Evolutionary conservation across 306 rosid species (phyloP), one percentile per base, ranked within the genome.

Genomic region (Calophaca sinica): DNA sequence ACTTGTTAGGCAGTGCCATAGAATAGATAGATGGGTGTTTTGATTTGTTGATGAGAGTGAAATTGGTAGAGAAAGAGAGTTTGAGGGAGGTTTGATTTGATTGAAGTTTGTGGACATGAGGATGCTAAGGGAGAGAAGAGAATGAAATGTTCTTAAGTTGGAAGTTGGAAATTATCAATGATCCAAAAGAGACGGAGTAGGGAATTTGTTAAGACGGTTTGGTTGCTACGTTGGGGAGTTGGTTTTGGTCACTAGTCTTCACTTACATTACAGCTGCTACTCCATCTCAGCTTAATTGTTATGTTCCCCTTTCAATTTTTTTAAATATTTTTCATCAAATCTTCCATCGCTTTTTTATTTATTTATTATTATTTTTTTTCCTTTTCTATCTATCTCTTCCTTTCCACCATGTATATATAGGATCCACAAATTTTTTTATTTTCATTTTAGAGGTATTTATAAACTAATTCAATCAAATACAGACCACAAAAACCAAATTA

Each of bases 151-250:
- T 84, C 58, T 20, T 29, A 84, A 76, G 44, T 54, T 74, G 41
- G 87, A 82, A 81, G 60, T 62, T 80, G 64, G 89, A 86, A 84
- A 68, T 82, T 63, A 74, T 73, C 75, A 68, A 88, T 60, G 94
- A 91, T 91, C 97, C 98, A 58, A 72, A 72, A 72, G 89, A 88
- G 89, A 90, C 77, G 97, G 97, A 83, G 36, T 54, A 76, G 87
- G 87, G 83, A 75, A 77, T 60, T 86, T 77, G 82, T 75, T 76
- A 4, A 7, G 20, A 20, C 26, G 1, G 26, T 20, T 20, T 20
- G 26, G 26, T 20, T 20, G 26, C 26, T 20, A 20, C 1, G 9
- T 28, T 1, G 31, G 0, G 1, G 62, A 11, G 13, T 55, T 60
- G 20, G 12, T 48, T 48, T 38, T 38, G 32, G 48, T 72, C 68